Percentiles rank a stretch among this genome's conserved stretches.
These are phyloP conservation scores for Rhizoclosmatium globosum DNA, from an alignment of 192 early-diverging fungal genomes.

Conservation along the genomic window DNA sequence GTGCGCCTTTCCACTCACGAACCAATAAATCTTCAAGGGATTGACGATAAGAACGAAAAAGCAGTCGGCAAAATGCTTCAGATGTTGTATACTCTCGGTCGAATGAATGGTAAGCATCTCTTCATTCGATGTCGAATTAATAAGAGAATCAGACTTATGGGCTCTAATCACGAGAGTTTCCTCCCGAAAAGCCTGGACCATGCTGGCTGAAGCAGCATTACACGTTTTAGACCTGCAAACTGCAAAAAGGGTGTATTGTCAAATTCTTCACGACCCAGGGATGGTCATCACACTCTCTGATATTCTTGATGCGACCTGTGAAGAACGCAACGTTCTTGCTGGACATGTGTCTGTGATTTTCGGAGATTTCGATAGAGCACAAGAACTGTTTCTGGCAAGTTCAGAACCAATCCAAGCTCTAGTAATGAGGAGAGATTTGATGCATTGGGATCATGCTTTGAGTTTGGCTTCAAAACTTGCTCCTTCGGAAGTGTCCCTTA, in stretches of 20 bases:
- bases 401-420: conserved; percentile 53
- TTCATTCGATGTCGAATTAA: neutral
- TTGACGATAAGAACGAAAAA: conserved; percentile 47
- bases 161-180: conserved; percentile 31
- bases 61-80: conserved; percentile 55
- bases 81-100: conserved; percentile 53
- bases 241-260: conserved; percentile 60
- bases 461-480: conserved; percentile 49
- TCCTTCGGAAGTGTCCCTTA: conserved; percentile 54
- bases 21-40: conserved; percentile 25
- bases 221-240: conserved; percentile 49
- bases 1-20: conserved; percentile 51
- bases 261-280: conserved; percentile 54
- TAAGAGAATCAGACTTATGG: conserved; percentile 49
- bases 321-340: conserved; percentile 52
- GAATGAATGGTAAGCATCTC: conserved; percentile 37
- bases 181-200: conserved; percentile 53
- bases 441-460: conserved; percentile 65
- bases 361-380: conserved; percentile 52
- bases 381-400: conserved; percentile 58
- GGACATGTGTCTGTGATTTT: conserved; percentile 59
- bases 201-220: conserved; percentile 57
- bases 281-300: conserved; percentile 57
- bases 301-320: conserved; percentile 40
- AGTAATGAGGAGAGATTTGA: conserved; percentile 51